Conservation (phyloP, 139 green algal genomes). For the Penium margaritaceum region DNA sequence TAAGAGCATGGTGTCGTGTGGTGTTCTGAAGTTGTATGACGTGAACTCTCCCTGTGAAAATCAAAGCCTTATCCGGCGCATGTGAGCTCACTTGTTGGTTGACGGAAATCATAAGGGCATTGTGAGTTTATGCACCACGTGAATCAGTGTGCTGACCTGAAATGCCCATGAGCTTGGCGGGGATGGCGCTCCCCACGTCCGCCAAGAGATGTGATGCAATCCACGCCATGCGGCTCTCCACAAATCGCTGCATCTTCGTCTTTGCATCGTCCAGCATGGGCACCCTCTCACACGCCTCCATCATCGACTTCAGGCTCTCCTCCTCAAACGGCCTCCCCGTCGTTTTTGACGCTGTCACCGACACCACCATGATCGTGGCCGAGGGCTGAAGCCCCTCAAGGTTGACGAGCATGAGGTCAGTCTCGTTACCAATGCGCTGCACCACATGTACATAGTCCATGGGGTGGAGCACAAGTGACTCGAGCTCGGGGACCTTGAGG, state of each 20-base stretch:
- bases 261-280: conserved; percentile 80
- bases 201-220: conserved; percentile 89
- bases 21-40: no score
- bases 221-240: conserved; percentile 64
- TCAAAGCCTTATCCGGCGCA: no score
- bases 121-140: no score
- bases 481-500: conserved; percentile 88
- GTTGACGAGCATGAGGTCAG: conserved; percentile 64
- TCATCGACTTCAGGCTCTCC: conserved; percentile 49
- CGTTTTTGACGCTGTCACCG: conserved; percentile 89
- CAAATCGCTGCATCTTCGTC: conserved; percentile 44
- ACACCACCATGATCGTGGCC: conserved; percentile 89
- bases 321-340: conserved; percentile 61
- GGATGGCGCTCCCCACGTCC: conserved; percentile 79
- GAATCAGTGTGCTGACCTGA: no score
- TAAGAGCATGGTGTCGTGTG: no score
- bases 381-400: conserved; percentile 69
- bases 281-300: conserved; percentile 66
- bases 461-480: conserved; percentile 69
- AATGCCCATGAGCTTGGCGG: conserved; percentile 71
- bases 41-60: no score
- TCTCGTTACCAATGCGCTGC: conserved; percentile 72
- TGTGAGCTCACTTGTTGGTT: no score
- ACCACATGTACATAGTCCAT: conserved; percentile 72
- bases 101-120: no score